Conservation (phyloP, 2,329 filamentous ascomycete species). For the Pseudodiploospora longispora region DNA sequence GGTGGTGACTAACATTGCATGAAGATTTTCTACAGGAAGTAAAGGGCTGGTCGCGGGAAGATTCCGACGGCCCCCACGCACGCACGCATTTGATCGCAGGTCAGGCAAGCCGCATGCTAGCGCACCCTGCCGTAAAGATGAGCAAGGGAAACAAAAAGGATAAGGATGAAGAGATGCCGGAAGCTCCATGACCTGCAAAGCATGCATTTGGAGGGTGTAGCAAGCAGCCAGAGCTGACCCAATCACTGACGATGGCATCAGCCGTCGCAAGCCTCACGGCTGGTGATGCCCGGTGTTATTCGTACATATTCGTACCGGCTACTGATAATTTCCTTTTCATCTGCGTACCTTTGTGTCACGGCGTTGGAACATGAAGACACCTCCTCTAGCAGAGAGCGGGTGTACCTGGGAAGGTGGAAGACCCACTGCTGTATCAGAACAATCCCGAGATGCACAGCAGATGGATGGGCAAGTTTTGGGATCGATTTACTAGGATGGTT, state of each 20-base stretch:
- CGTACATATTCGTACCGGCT: background rate
- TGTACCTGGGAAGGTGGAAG: background rate
- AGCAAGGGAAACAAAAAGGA: too few species aligned
- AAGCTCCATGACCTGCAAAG: too few species aligned
- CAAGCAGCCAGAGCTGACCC: too few species aligned
- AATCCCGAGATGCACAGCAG: conserved; percentile 3
- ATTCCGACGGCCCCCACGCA: background rate
- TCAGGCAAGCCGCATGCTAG: too few species aligned
- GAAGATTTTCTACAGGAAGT: conserved; percentile 51
- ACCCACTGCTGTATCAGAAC: conserved; percentile 1
- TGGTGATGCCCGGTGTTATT: too few species aligned
- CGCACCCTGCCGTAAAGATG: too few species aligned
- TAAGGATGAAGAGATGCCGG: too few species aligned
- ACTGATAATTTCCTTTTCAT: background rate
- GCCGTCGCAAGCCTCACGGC: too few species aligned
- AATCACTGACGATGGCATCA: too few species aligned
- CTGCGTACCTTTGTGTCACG: background rate
- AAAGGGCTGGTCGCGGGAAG: conserved; percentile 11
- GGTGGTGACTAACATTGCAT: conserved; percentile 15
- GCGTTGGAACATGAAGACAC: background rate
- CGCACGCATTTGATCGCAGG: too few species aligned
- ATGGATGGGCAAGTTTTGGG: background rate
- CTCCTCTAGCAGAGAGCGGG: background rate
- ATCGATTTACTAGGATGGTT: background rate
- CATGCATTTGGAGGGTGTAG: too few species aligned